Evolutionary conservation across 1,284 basidiomycete species (phyloP).

Genomic region (Leccinum ponderosum): DNA sequence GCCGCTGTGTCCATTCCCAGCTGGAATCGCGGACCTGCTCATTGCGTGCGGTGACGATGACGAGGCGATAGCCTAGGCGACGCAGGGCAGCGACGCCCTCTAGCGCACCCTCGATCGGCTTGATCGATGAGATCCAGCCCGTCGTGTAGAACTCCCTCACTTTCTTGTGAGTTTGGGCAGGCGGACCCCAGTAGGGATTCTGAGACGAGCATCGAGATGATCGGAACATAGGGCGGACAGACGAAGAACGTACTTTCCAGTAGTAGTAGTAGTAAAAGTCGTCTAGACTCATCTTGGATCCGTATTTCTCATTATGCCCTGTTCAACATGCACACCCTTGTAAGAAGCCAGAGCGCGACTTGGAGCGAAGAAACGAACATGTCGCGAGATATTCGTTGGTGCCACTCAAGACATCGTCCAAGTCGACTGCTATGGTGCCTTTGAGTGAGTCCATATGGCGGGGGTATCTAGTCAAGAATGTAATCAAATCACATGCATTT

Average conservation of each 20-base stretch:
- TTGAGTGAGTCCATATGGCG: constrained; percentile 15
- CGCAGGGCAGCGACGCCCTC: constrained; percentile 59
- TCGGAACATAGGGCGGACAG: constrained; percentile 58
- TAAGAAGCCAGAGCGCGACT: neutral
- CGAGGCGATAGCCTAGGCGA: constrained; percentile 62
- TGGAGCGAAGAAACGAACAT: constrained; percentile 47
- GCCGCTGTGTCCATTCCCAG: constrained; percentile 64
- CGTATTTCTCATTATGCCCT: constrained; percentile 75
- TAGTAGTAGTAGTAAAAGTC: constrained; percentile 56
- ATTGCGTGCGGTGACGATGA: constrained; percentile 76
- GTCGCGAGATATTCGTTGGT: constrained; percentile 67
- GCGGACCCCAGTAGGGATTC: constrained; percentile 75
- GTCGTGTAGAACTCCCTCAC: constrained; percentile 61
- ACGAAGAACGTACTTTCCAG: constrained; percentile 25
- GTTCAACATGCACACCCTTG: neutral
- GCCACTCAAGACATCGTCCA: constrained; percentile 75
- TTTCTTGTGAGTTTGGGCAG: constrained; percentile 58
- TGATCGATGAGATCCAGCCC: constrained; percentile 50
- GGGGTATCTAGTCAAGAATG: constrained; percentile 5
- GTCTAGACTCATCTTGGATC: constrained; percentile 47
- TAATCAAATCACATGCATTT: constrained; percentile 12
- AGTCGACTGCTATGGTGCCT: constrained; percentile 67
- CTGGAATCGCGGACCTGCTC: constrained; percentile 58
- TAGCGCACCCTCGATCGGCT: constrained; percentile 64
- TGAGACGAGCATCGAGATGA: constrained; percentile 25